phyloP scores from a whole-genome alignment of 345 rosid genomes.

The Gossypium anomalum region DNA sequence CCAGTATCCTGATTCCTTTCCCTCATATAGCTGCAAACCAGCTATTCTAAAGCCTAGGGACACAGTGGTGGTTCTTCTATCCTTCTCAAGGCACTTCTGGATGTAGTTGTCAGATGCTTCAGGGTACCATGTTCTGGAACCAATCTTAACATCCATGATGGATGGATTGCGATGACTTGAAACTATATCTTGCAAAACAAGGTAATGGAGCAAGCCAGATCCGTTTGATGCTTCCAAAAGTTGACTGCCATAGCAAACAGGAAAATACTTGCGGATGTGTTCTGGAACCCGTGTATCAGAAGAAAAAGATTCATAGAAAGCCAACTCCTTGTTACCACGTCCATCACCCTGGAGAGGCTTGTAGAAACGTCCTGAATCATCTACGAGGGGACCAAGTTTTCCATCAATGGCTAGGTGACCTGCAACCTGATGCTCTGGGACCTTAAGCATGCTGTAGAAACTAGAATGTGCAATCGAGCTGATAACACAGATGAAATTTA shows the following conservation, averaged over 20 bases:
- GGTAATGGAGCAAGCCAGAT: constrained; percentile 53
- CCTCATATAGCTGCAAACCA: constrained; percentile 53
- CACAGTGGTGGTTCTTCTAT: constrained; percentile 43
- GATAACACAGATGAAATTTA: constrained; percentile 11
- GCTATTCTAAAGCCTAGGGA: constrained; percentile 74
- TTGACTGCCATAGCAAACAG: constrained; percentile 63
- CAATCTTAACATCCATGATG: constrained; percentile 82
- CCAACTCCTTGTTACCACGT: constrained; percentile 67
- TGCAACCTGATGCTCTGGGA: constrained; percentile 95
- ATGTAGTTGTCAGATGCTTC: constrained; percentile 68
- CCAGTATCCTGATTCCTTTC: constrained; percentile 51
- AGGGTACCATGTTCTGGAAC: constrained; percentile 95
- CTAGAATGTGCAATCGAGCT: constrained; percentile 19
- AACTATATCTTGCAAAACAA: constrained; percentile 63
- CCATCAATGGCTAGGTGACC: constrained; percentile 72
- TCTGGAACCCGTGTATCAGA: constrained; percentile 55
- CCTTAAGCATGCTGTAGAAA: constrained; percentile 53
- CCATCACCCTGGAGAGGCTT: constrained; percentile 74
- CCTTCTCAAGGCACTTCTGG: constrained; percentile 60
- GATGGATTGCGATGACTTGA: constrained; percentile 42
- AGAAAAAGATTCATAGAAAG: constrained; percentile 66
- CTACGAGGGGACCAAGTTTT: constrained; percentile 70
- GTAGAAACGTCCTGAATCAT: constrained; percentile 79
- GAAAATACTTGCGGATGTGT: constrained; percentile 66
- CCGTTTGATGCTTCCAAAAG: constrained; percentile 77